Conservation (phyloP, 73 alveolate species). For the Paramecium tetraurelia region DNA sequence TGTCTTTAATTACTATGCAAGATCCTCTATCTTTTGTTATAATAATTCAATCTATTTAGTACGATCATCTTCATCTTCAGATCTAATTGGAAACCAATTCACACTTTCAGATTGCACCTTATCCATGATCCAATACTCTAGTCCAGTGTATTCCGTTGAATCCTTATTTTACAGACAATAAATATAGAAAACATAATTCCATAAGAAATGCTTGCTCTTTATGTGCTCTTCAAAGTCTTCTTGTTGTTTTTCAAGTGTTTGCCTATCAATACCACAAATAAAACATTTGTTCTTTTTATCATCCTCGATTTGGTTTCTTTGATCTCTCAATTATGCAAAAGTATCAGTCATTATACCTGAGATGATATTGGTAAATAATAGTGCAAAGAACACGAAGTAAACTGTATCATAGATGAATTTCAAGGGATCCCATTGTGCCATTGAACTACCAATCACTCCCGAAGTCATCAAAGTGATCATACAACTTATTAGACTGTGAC, state of each 20-base stretch:
- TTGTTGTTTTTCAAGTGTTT: conserved; percentile 44
- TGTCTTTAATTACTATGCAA: background rate
- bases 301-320: conserved; percentile 42
- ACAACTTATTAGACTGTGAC: conserved; percentile 34
- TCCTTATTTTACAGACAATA: conserved; percentile 46
- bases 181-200: conserved; percentile 57
- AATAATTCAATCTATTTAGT: background rate
- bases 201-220: conserved; percentile 36
- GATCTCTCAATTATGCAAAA: conserved; percentile 60
- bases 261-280: conserved; percentile 57
- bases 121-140: conserved; percentile 41
- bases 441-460: conserved; percentile 52
- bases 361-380: conserved; percentile 43
- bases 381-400: conserved; percentile 28
- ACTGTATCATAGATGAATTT: conserved; percentile 52
- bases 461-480: conserved; percentile 56
- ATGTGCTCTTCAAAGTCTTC: conserved; percentile 57
- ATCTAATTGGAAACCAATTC: conserved; percentile 30
- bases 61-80: conserved; percentile 18
- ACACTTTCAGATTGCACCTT: conserved; percentile 22
- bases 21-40: background rate
- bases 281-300: conserved; percentile 60
- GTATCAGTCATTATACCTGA: conserved; percentile 62
- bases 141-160: conserved; percentile 34
- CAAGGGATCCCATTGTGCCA: conserved; percentile 50